These are phyloP conservation scores for Ophiostoma australiae DNA, from an alignment of 2,329 filamentous ascomycete species.

Conservation along the genomic window DNA sequence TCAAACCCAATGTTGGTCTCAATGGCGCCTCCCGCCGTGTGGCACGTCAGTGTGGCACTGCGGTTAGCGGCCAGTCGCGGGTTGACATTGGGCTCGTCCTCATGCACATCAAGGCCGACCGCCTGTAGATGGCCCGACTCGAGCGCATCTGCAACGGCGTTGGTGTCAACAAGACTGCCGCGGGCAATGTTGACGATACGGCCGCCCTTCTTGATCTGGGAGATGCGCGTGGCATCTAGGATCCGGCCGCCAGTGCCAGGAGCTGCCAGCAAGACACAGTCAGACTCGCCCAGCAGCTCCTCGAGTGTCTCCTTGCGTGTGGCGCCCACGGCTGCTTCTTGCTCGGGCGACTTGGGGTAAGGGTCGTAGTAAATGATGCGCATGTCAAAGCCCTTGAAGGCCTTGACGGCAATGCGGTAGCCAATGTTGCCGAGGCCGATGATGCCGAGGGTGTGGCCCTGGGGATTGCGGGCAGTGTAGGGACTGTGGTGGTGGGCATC, in stretches of 20 bases:
- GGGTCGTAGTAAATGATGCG: conserved; percentile 52
- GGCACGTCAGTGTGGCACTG: conserved; percentile 41
- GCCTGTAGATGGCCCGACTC: conserved; percentile 38
- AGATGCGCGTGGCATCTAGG: conserved; percentile 38
- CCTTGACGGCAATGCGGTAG: conserved; percentile 51
- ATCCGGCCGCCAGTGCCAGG: conserved; percentile 44
- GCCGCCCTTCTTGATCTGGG: conserved; percentile 46
- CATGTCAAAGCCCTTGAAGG: conserved; percentile 51
- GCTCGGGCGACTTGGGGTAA: conserved; percentile 35
- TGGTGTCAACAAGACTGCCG: conserved; percentile 34
- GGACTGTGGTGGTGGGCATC: conserved; percentile 26
- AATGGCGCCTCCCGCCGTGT: conserved; percentile 52
- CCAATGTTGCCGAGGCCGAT: conserved; percentile 57
- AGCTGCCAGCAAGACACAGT: conserved; percentile 50
- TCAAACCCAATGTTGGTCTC: conserved; percentile 53
- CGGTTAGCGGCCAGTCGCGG: conserved; percentile 47
- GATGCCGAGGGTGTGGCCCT: conserved; percentile 50
- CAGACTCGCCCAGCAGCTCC: conserved; percentile 42
- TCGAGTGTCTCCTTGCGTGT: conserved; percentile 43
- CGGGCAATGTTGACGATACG: conserved; percentile 58
- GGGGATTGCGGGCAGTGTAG: conserved; percentile 52
- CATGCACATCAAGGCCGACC: conserved; percentile 49
- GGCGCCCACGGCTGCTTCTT: conserved; percentile 41
- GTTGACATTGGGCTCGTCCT: conserved; percentile 43
- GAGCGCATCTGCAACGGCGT: conserved; percentile 51